Base-by-base conservation (phyloP, 768 basidiomycete genomes). In the Atractiella rhizophila region DNA sequence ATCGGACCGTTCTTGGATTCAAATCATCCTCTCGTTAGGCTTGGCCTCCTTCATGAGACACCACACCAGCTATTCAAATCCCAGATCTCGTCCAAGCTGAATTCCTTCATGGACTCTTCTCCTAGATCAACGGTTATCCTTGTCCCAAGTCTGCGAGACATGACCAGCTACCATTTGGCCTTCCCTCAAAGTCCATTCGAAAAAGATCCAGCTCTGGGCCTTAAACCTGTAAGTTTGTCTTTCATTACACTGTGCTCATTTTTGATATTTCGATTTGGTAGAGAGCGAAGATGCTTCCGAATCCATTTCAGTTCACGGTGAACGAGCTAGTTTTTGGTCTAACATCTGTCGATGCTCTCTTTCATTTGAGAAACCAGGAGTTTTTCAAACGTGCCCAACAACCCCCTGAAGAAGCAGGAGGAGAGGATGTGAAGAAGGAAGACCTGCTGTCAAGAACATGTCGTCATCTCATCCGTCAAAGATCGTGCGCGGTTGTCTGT, bases 1-100 rank as follows among this genome's bases (percentile, higher is more conserved):
- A 60, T 81, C 24, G 91, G 91, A 1, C 91, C 91, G 2, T 98
- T 96, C 55, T 61, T 96, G 31, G 83, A 94, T 49, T 59, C 68
- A 0, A 57, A 65, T 15, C 81, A 96, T 56, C 69, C 76, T 2
- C 62, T 65, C 37, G 68, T 96, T 48, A 73, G 70, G 54, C 58
- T 63, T 4, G 91, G 88, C 5, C 76, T 82, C 40, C 56, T 73
- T 20, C 72, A 77, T 42, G 59, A 65, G 37, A 62, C 69, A 1
- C 76, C 79, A 0, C 48, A 60, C 4, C 67, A 69, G 20, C 62
- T 88, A 32, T 96, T 94, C 60, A 62, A 66, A 23, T 58, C 62
- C 5, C 65, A 71, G 32, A 70, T 96, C 51, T 56, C 67, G 0
- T 57, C 66, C 21, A 66, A 65, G 9, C 58, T 96, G 3, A 59